Evolutionary conservation across 768 basidiomycete genomes (phyloP), one percentile per base, ranked within the genome.

Genomic region (Boletales sp.): DNA sequence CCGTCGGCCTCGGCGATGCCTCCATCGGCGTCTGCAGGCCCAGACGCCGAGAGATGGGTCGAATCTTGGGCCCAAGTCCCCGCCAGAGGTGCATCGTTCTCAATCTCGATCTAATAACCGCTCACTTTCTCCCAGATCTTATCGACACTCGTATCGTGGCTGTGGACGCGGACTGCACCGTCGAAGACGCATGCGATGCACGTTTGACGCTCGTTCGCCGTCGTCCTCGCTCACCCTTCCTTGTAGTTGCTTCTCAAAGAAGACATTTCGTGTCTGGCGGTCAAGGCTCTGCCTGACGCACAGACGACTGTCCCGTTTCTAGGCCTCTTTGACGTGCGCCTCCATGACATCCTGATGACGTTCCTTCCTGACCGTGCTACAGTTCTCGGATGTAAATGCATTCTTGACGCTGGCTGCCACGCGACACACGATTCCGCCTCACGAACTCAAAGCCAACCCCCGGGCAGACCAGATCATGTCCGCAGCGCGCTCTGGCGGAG

Each of bases 331-430:
- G 90, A 92, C 66, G 89, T 91, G 59, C 49, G 85, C 55, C 12
- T 36, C 18, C 30, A 21, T 32, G 25, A 39, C 48, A 21, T 21
- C 13, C 39, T 8, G 14, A 35, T 52, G 33, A 1, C 39, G 15
- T 33, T n/a, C 33, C 34, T 52, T n/a, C 50, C 43, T 65, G 36
- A 53, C n/a, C 8, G 11, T 8, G 4, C 5, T 44, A 14, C 56
- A 92, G 89, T 90, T 81, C 57, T 83, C 89, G 15, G 90, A 92
- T 62, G 86, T 91, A 11, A 92, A 92, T 62, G 87, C 90, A n/a
- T 92, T 91, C 61, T 68, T 92, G 51, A 88, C 87, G 4, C 72
- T 92, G 41, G 90, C 90, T 10, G 88, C 90, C 8, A 90, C 87
- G 4, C 72, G 83, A 40, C 87, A 90, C 60, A 86, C 83, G 4